Evolutionary conservation across 768 basidiomycete genomes (phyloP).

Genomic region (Termitomyces sp.): DNA sequence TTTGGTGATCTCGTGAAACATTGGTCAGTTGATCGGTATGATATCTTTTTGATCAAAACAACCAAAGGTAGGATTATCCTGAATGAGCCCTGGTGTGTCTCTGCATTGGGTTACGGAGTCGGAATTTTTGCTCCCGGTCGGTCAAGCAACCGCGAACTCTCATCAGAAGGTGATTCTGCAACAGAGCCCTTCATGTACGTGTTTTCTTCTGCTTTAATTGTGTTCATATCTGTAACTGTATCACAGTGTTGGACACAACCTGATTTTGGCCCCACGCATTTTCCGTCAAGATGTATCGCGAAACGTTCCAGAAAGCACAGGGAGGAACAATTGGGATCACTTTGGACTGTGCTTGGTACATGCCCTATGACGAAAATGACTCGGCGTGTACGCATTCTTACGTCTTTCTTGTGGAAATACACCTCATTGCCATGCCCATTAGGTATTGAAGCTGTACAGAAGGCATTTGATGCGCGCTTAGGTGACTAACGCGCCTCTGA

Average conservation of each 20-base stretch:
- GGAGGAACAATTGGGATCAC: slow-evolving; percentile 69
- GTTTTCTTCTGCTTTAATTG: neutral
- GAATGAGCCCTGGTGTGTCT: slow-evolving; percentile 70
- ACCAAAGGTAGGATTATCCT: slow-evolving; percentile 47
- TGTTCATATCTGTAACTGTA: neutral
- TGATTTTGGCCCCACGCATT: slow-evolving; percentile 70
- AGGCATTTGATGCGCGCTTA: slow-evolving; percentile 56
- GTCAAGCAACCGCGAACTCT: slow-evolving; percentile 51
- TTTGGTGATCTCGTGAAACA: slow-evolving; percentile 72
- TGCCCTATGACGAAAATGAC: slow-evolving; percentile 56
- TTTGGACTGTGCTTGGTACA: slow-evolving; percentile 58
- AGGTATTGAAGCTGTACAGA: slow-evolving; percentile 60
- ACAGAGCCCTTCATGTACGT: slow-evolving; percentile 62
- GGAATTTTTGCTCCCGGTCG: slow-evolving; percentile 69
- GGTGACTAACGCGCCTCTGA: slow-evolving; percentile 28
- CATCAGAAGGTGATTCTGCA: slow-evolving; percentile 50
- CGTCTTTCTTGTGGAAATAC: neutral
- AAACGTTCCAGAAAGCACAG: slow-evolving; percentile 47
- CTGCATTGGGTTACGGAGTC: slow-evolving; percentile 57
- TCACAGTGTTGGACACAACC: slow-evolving; percentile 56
- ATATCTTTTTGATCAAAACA: neutral
- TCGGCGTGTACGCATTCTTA: slow-evolving; percentile 43
- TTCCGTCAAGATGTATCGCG: slow-evolving; percentile 58
- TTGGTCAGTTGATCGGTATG: slow-evolving; percentile 35
- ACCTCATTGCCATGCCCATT: neutral